A percentile compares a stretch with the other conserved stretches of the same genome.
Evolutionary conservation across 2,329 filamentous ascomycete species (phyloP).

Genomic region (Colletotrichum ledebouriae): DNA sequence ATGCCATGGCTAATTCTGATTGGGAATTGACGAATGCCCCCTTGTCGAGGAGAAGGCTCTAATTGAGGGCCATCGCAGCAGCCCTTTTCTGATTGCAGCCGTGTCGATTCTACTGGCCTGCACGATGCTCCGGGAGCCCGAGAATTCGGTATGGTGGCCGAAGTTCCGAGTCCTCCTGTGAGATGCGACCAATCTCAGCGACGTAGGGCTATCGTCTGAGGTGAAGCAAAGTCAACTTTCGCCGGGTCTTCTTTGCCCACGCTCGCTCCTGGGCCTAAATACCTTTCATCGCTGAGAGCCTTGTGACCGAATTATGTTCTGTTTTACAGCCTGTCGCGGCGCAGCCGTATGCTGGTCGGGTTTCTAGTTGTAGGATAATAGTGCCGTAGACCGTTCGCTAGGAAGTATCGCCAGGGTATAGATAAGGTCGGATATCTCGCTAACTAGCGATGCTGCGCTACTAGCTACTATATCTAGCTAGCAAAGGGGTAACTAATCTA

Average conservation of each 20-base stretch:
- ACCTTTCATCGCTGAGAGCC: too few species aligned
- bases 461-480: background rate
- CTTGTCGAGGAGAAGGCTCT: conserved; percentile 1
- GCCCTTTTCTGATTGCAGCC: background rate
- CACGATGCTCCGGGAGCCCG: conserved; percentile 3
- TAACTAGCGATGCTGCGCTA: background rate
- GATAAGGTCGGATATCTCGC: too few species aligned
- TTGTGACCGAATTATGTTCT: too few species aligned
- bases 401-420: too few species aligned
- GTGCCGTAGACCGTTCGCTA: too few species aligned
- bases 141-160: conserved; percentile 16
- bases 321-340: too few species aligned
- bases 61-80: background rate
- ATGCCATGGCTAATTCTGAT: background rate
- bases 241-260: too few species aligned
- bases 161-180: conserved; percentile 1
- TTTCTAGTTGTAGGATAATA: background rate
- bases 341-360: too few species aligned
- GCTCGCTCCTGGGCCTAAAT: too few species aligned
- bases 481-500: too few species aligned
- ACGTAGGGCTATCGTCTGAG: conserved; percentile 15
- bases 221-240: background rate
- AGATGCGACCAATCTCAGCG: conserved; percentile 14
- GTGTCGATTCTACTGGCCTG: too few species aligned
- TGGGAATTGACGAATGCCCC: background rate